These are phyloP conservation scores for Aspergillus neotritici DNA, from an alignment of 2,329 filamentous ascomycete species.

Conservation along the genomic window DNA sequence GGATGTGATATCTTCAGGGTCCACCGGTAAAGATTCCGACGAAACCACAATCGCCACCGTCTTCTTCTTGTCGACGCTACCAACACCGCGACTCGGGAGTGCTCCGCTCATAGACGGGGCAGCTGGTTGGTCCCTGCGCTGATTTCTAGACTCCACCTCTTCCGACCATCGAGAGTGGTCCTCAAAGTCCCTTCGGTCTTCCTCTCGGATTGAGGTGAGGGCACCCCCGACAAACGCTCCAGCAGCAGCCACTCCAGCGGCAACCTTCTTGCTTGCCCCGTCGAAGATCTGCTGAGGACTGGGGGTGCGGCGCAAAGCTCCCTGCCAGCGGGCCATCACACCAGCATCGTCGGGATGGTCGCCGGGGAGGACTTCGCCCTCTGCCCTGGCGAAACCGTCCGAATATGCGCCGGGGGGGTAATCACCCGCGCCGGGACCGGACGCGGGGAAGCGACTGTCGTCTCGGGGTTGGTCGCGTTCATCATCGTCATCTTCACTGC, in stretches of 20 bases:
- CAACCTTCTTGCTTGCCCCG: slow-evolving; percentile 72
- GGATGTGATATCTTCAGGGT: slow-evolving; percentile 54
- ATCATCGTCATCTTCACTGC: slow-evolving; percentile 67
- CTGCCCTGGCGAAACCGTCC: slow-evolving; percentile 30
- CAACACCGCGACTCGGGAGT: slow-evolving; percentile 29
- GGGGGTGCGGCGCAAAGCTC: slow-evolving; percentile 72
- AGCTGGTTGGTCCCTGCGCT: slow-evolving; percentile 25
- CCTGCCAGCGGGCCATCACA: slow-evolving; percentile 73
- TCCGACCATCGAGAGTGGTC: slow-evolving; percentile 92
- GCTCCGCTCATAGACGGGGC: slow-evolving; percentile 27
- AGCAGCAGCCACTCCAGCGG: slow-evolving; percentile 74
- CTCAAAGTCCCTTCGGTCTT: slow-evolving; percentile 70
- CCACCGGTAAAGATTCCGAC: slow-evolving; percentile 60
- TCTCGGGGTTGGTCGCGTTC: slow-evolving; percentile 51
- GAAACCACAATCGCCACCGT: slow-evolving; percentile 86
- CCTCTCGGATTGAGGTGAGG: slow-evolving; percentile 75
- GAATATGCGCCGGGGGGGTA: slow-evolving; percentile 25
- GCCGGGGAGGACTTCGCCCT: slow-evolving; percentile 29
- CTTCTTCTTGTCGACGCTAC: slow-evolving; percentile 54
- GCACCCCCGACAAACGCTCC: slow-evolving; percentile 78
- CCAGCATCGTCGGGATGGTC: slow-evolving; percentile 45
- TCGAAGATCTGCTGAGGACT: slow-evolving; percentile 87
- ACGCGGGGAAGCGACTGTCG: slow-evolving; percentile 21
- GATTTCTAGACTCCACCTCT: slow-evolving; percentile 66
- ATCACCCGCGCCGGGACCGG: slow-evolving; percentile 20